These are phyloP conservation scores for Cystobasidium tubakii DNA, from an alignment of 768 basidiomycete genomes.

Conservation along the genomic window DNA sequence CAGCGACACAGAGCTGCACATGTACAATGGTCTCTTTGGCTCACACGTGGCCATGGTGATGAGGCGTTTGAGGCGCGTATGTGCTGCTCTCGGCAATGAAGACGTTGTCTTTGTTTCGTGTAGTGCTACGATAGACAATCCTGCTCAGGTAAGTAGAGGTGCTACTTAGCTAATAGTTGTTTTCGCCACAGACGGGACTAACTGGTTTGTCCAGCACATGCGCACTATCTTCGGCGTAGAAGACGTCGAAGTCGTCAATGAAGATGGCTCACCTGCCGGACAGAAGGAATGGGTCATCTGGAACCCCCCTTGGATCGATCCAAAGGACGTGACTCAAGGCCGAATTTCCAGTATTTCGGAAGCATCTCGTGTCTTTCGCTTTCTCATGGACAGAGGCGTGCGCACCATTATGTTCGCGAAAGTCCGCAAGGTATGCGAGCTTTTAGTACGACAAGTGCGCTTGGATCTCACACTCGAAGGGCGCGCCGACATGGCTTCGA, in stretches of 20 bases:
- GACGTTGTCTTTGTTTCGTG: slow-evolving; percentile 64
- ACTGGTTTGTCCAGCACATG: slow-evolving; percentile 59
- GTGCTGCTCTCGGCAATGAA: slow-evolving; percentile 43
- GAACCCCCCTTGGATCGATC: slow-evolving; percentile 62
- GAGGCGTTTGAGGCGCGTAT: slow-evolving; percentile 51
- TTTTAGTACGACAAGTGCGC: slow-evolving; percentile 68
- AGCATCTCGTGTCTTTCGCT: slow-evolving; percentile 66
- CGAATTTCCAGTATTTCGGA: slow-evolving; percentile 61
- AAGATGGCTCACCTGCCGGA: slow-evolving; percentile 78
- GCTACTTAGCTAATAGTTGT: no score
- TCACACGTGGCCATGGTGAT: slow-evolving; percentile 77
- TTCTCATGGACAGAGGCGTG: slow-evolving; percentile 72
- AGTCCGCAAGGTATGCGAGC: slow-evolving; percentile 71
- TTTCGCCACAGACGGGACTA: neutral
- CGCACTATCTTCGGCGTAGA: slow-evolving; percentile 65
- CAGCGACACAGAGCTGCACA: slow-evolving; percentile 68
- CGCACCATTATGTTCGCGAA: slow-evolving; percentile 76
- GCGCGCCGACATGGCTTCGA: slow-evolving; percentile 65
- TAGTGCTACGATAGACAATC: slow-evolving; percentile 78
- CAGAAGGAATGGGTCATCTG: slow-evolving; percentile 73
- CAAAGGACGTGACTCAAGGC: slow-evolving; percentile 57
- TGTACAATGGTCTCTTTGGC: slow-evolving; percentile 72
- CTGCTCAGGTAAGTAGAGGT: slow-evolving; percentile 49
- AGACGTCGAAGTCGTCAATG: slow-evolving; percentile 63
- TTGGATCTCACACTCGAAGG: slow-evolving; percentile 67